Percentiles rank a stretch among this genome's conserved stretches.
phyloP scores from a whole-genome alignment of 2,329 filamentous ascomycete species.

The Fusarium circinatum region DNA sequence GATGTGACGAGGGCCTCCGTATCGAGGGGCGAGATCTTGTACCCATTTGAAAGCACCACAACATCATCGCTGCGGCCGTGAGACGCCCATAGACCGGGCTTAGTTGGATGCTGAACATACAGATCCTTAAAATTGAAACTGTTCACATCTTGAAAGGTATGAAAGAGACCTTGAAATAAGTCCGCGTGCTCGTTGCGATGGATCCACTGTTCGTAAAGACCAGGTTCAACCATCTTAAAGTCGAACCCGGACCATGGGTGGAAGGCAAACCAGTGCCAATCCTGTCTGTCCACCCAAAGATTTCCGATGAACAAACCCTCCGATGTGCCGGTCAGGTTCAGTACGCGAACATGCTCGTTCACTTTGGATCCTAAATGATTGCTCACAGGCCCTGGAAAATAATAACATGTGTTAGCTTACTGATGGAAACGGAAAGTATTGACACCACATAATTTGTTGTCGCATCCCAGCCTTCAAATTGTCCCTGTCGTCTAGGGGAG shows the following conservation, averaged over 20 bases:
- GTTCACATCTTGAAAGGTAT: conserved; percentile 46
- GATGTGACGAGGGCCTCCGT: conserved; percentile 43
- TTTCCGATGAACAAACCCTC: conserved; percentile 50
- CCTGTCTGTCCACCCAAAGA: conserved; percentile 38
- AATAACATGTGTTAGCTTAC: not conserved
- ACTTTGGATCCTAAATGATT: conserved; percentile 42
- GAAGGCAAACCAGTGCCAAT: conserved; percentile 49
- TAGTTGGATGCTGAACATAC: conserved; percentile 42
- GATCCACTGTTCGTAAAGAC: conserved; percentile 47
- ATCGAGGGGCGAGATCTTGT: conserved; percentile 47
- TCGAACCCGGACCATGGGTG: conserved; percentile 50
- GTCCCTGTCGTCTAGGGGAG: rapidly evolving
- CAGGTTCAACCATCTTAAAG: conserved; percentile 46
- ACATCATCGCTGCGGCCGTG: conserved; percentile 46
- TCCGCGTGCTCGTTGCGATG: conserved; percentile 42
- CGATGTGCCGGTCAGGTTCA: conserved; percentile 49
- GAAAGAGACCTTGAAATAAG: conserved; percentile 41
- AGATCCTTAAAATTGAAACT: conserved; percentile 47
- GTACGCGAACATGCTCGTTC: conserved; percentile 46
- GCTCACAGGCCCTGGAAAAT: conserved; percentile 40
- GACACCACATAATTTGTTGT: not conserved
- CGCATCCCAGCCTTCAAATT: rapidly evolving
- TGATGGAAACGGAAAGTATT: rapidly evolving
- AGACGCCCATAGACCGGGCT: conserved; percentile 45
- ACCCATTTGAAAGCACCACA: conserved; percentile 46